Evolutionary conservation across 768 basidiomycete genomes (phyloP).

Genomic region (Phlebiopsis flavidoalba): DNA sequence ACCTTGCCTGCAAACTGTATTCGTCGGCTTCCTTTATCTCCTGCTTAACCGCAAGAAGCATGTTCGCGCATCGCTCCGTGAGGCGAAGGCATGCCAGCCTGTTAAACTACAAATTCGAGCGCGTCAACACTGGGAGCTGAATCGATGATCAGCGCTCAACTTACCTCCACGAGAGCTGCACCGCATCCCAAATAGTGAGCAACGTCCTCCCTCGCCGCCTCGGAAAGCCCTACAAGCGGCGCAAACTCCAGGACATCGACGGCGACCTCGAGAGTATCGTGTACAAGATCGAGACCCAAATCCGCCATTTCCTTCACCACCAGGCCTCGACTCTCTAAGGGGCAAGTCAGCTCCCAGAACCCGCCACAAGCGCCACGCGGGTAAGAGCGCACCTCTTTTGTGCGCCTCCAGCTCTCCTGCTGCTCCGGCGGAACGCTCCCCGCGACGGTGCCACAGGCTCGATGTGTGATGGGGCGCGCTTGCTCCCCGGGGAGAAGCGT

Average conservation of each 20-base stretch:
- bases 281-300: constrained; percentile 33
- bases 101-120: constrained; percentile 45
- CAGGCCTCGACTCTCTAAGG: neutral
- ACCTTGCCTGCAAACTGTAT: neutral
- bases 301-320: constrained; percentile 32
- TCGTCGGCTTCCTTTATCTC: constrained; percentile 59
- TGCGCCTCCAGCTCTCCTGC: constrained; percentile 22
- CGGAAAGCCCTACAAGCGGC: constrained; percentile 51
- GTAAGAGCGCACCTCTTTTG: constrained; percentile 20
- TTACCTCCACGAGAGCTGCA: constrained; percentile 55
- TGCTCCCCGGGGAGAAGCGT: neutral
- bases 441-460: neutral
- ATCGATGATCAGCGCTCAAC: constrained; percentile 18
- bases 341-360: neutral
- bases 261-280: constrained; percentile 39
- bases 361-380: neutral
- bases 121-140: neutral
- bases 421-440: constrained; percentile 22
- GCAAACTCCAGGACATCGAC: constrained; percentile 43
- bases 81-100: constrained; percentile 63
- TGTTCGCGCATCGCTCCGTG: constrained; percentile 67
- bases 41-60: constrained; percentile 56
- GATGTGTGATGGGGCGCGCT: neutral
- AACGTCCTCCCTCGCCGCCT: constrained; percentile 44
- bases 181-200: constrained; percentile 59